Evolutionary conservation across 2,329 filamentous ascomycete species (phyloP).

Genomic region (Aspergillus floridensis): DNA sequence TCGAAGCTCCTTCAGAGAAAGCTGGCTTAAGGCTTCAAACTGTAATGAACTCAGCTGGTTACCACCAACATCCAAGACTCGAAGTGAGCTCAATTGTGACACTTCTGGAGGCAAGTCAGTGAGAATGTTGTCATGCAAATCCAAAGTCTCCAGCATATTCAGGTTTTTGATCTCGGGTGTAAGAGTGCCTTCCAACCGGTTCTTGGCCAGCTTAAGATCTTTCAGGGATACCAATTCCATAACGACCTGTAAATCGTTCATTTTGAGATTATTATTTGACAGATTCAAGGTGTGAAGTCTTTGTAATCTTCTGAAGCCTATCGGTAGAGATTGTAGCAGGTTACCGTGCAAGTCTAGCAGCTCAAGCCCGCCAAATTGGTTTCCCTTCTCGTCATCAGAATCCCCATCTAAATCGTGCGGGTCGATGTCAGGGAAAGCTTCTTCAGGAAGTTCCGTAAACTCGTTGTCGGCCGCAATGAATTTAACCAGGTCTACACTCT

Average conservation of each 20-base stretch:
- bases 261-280: slow-evolving; percentile 76
- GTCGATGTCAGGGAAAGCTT: slow-evolving; percentile 71
- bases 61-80: slow-evolving; percentile 73
- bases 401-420: slow-evolving; percentile 58
- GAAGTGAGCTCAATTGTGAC: slow-evolving; percentile 65
- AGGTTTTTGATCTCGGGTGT: slow-evolving; percentile 63
- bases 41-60: slow-evolving; percentile 73
- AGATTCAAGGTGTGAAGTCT: slow-evolving; percentile 79
- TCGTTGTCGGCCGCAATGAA: slow-evolving; percentile 91
- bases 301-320: slow-evolving; percentile 70
- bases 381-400: slow-evolving; percentile 66
- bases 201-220: slow-evolving; percentile 79
- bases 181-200: slow-evolving; percentile 68
- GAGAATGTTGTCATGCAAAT: slow-evolving; percentile 78
- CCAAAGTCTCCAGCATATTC: slow-evolving; percentile 70
- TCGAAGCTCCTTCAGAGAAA: slow-evolving; percentile 71
- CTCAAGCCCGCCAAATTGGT: slow-evolving; percentile 80
- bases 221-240: slow-evolving; percentile 69
- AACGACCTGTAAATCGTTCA: slow-evolving; percentile 69
- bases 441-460: slow-evolving; percentile 68
- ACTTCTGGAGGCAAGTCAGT: slow-evolving; percentile 67
- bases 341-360: slow-evolving; percentile 86
- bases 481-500: slow-evolving; percentile 80
- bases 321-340: slow-evolving; percentile 66
- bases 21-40: slow-evolving; percentile 63